These are phyloP conservation scores for Hirsutella thompsonii DNA, from an alignment of 2,329 filamentous ascomycete genomes.

Conservation along the genomic window DNA sequence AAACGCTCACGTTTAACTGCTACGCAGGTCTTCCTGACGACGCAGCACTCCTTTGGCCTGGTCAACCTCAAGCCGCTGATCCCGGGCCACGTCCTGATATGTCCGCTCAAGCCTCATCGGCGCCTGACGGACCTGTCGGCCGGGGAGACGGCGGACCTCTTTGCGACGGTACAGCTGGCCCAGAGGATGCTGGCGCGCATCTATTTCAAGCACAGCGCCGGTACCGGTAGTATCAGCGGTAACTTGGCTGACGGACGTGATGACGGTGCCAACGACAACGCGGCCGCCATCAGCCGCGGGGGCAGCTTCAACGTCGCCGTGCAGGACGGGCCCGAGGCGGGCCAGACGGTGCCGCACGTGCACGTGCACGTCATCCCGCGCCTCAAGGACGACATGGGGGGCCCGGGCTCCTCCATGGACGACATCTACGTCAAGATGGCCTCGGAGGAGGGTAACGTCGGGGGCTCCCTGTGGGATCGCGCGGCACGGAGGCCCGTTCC, in stretches of 20 bases:
- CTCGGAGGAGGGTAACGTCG: slow-evolving; percentile 72
- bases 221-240: slow-evolving; percentile 12
- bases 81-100: slow-evolving; percentile 86
- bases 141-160: slow-evolving; percentile 68
- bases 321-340: slow-evolving; percentile 84
- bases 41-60: slow-evolving; percentile 68
- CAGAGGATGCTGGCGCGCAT: slow-evolving; percentile 57
- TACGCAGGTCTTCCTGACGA: slow-evolving; percentile 71
- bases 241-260: no score
- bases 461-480: slow-evolving; percentile 50
- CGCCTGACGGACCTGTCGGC: slow-evolving; percentile 63
- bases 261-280: no score
- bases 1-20: not conserved
- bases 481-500: slow-evolving; percentile 28
- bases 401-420: slow-evolving; percentile 32
- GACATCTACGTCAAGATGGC: slow-evolving; percentile 76
- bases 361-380: slow-evolving; percentile 88
- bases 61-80: slow-evolving; percentile 94
- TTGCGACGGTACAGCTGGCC: slow-evolving; percentile 72
- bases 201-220: slow-evolving; percentile 32
- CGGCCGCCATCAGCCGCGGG: no score
- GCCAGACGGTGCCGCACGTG: slow-evolving; percentile 87
- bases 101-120: slow-evolving; percentile 54
- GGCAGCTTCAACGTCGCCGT: slow-evolving; percentile 84
- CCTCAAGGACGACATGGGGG: slow-evolving; percentile 40